Base-by-base conservation (phyloP, 331 rosid species). In the Quercus phellos region DNA sequence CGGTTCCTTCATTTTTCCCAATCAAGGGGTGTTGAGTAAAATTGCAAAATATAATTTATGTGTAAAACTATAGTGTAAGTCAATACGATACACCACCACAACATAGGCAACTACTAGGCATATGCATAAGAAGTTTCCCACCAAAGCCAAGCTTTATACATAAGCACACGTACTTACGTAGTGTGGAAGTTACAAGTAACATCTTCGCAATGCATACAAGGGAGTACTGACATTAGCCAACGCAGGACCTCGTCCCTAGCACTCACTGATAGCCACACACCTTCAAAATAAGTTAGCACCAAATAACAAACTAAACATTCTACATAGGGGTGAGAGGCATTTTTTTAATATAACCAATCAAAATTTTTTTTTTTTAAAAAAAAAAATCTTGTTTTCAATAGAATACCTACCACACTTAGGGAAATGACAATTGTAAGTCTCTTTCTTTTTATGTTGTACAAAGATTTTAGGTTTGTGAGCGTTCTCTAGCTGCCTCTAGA, bases 241-340 rank as follows among this genome's bases (percentile, higher is more conserved):
- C 43, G 71, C 27, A 32, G 71, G 50, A 66, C 71, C 51, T 34
- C 50, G 38, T 46, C 46, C 59, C 82, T 60, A 30, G 80, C 51
- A 51, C 42, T 14, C 55, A 76, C 22, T 26, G 51, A 24, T 10
- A 54, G 14, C 73, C 79, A 70, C 24, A 27, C 12, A 38, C 46
- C 74, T 78, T 73, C 77, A 58, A 69, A 34, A 59, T 11, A n/a
- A 18, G 79, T 77, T 68, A 78, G 82, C 51, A 58, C 42, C 14
- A 14, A 51, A 70, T 69, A 74, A 46, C 53, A 46, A 46, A 46
- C 53, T 12, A 46, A 46, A 12, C 53, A 46, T 46, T 46, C 53
- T 46, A 46, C 53, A 46, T 46, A 3, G 53, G 53, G 16, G 17
- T 3, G 4, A 10, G 53, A 46, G 17, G 17, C 17, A 46, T 46